Evolutionary conservation across 192 early-diverging fungal species (phyloP).

Genomic region (Linnemannia exigua): DNA sequence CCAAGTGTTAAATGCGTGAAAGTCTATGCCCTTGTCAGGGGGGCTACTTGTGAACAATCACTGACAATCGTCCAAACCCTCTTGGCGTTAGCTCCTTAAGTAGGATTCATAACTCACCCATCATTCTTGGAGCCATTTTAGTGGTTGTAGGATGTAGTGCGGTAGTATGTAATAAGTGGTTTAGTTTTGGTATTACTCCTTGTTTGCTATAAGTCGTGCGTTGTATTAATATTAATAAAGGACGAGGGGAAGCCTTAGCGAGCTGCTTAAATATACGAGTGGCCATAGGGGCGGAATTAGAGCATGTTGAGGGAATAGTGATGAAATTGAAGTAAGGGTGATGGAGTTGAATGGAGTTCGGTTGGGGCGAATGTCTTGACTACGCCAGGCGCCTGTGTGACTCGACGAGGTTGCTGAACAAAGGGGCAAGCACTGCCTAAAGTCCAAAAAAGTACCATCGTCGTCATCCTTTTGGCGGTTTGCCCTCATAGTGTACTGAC

Average conservation of each 20-base stretch:
- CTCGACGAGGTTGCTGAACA: not conserved
- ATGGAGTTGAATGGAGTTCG: constrained; percentile 1
- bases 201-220: not conserved
- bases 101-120: too few species aligned
- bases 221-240: not conserved
- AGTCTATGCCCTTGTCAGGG: too few species aligned
- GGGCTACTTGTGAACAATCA: too few species aligned
- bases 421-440: not conserved
- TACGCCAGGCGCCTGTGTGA: not conserved
- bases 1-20: not conserved
- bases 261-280: not conserved
- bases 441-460: not conserved
- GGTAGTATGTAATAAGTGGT: not conserved
- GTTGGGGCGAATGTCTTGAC: not conserved
- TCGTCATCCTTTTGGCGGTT: not conserved
- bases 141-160: not conserved
- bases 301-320: not conserved
- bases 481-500: too few species aligned
- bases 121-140: constrained; percentile 27
- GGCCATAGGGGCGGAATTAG: not conserved
- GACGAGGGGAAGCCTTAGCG: not conserved
- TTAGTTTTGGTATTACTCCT: not conserved
- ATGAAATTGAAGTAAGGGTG: not conserved
- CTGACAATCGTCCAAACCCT: too few species aligned
- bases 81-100: too few species aligned